A percentile compares a stretch with the other conserved stretches of the same genome.
These are phyloP conservation scores for Quercus glauca DNA, from an alignment of 306 rosid species.

Conservation along the genomic window DNA sequence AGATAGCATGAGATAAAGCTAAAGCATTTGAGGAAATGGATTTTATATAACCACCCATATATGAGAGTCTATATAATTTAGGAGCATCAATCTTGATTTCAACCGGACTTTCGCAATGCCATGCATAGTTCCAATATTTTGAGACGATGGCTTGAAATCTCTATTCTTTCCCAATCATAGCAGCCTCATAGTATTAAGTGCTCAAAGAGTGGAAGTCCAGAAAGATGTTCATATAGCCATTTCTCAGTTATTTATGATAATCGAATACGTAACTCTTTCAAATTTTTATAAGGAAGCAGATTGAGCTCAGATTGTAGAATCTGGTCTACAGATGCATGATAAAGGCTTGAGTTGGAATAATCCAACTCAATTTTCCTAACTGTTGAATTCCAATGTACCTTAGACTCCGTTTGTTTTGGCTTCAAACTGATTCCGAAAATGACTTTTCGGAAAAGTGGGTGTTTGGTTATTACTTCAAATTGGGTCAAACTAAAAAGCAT, in stretches of 20 bases:
- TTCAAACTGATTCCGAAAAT: no score
- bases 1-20: not conserved
- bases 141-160: conserved; percentile 25
- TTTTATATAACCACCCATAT: not conserved
- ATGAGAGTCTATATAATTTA: conserved; percentile 5
- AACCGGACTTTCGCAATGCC: not conserved
- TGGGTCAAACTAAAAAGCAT: no score
- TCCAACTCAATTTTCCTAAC: no score
- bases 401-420: no score
- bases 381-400: no score
- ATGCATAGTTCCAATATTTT: conserved; percentile 15
- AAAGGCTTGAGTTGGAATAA: not conserved
- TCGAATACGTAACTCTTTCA: not conserved
- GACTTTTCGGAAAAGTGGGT: no score
- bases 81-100: conserved; percentile 29
- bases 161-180: conserved; percentile 19
- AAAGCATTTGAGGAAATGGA: not conserved
- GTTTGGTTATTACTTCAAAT: no score
- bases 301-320: not conserved
- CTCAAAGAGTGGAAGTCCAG: conserved; percentile 30
- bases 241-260: not conserved
- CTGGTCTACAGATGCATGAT: no score
- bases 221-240: conserved; percentile 25
- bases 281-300: conserved; percentile 8
- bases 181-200: conserved; percentile 6